A percentile compares a stretch with the other conserved stretches of the same genome.
phyloP scores from a whole-genome alignment of 768 basidiomycete species.

The Termitomyces sp. region DNA sequence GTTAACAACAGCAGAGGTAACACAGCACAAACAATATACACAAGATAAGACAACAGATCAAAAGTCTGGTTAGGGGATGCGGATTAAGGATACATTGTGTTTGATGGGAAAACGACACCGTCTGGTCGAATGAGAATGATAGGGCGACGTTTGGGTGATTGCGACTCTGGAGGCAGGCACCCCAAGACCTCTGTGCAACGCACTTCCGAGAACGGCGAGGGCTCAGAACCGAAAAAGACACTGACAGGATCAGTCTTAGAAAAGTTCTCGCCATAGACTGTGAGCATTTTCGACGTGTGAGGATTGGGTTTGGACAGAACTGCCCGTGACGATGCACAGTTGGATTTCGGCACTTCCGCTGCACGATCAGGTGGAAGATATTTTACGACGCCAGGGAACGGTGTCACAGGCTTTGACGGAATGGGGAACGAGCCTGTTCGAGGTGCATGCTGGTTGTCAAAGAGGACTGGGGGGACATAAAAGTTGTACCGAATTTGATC shows the following conservation, averaged over 20 bases:
- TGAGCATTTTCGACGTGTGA: conserved; percentile 76
- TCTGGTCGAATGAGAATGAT: conserved; percentile 81
- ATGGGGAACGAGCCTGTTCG: conserved; percentile 73
- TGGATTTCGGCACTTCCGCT: conserved; percentile 74
- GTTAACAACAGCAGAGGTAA: conserved; percentile 16
- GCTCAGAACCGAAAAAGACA: conserved; percentile 85
- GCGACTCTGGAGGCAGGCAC: conserved; percentile 73
- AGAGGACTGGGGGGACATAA: conserved; percentile 82
- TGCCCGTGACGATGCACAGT: conserved; percentile 61
- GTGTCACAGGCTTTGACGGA: conserved; percentile 79
- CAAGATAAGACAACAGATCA: conserved; percentile 6
- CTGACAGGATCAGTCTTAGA: conserved; percentile 76
- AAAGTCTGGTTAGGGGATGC: conserved; percentile 7
- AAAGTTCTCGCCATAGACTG: conserved; percentile 88
- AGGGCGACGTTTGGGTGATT: conserved; percentile 65
- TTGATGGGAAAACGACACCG: conserved; percentile 86
- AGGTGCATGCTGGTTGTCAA: conserved; percentile 74
- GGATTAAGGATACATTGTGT: conserved; percentile 71
- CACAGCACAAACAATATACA: conserved; percentile 17
- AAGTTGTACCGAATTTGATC: conserved; percentile 94
- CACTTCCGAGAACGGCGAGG: conserved; percentile 84
- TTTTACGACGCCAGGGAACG: conserved; percentile 85
- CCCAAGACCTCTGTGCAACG: conserved; percentile 84
- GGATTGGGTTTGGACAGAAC: conserved; percentile 76
- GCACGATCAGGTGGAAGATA: conserved; percentile 89